A percentile compares a stretch with the other conserved stretches of the same genome.
These are phyloP conservation scores for Raffaelea arxii DNA, from an alignment of 2,329 filamentous ascomycete genomes.

Conservation along the genomic window DNA sequence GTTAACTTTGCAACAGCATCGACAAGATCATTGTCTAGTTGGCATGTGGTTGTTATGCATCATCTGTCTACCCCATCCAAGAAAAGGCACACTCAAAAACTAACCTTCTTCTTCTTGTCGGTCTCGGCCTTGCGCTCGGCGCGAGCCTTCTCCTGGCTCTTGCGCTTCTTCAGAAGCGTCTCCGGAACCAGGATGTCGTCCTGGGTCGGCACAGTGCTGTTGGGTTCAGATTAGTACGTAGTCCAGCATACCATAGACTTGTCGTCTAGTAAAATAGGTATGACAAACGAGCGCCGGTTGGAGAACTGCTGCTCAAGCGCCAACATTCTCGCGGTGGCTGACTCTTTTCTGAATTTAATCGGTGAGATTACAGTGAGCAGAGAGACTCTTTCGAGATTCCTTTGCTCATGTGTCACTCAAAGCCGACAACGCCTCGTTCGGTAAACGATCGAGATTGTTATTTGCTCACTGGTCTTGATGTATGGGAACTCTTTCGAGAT, in stretches of 20 bases:
- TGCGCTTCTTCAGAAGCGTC: slow-evolving; percentile 99
- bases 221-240: slow-evolving; percentile 67
- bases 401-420: slow-evolving; percentile 41
- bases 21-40: slow-evolving; percentile 77
- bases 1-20: slow-evolving; percentile 97
- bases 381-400: background rate
- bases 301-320: slow-evolving; percentile 88
- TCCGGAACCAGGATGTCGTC: slow-evolving; percentile 96
- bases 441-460: slow-evolving; percentile 37
- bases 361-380: slow-evolving; percentile 44
- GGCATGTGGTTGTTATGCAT: slow-evolving; percentile 82
- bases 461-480: slow-evolving; percentile 8
- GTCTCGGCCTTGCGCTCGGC: slow-evolving; percentile 72
- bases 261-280: too few relatives aligned
- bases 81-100: slow-evolving; percentile 21
- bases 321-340: slow-evolving; percentile 84
- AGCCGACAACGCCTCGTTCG: slow-evolving; percentile 65
- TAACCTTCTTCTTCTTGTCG: slow-evolving; percentile 82
- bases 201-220: slow-evolving; percentile 81
- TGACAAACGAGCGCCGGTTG: slow-evolving; percentile 65
- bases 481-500: slow-evolving; percentile 18
- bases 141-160: slow-evolving; percentile 98
- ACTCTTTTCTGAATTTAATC: slow-evolving; percentile 79
- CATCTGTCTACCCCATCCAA: slow-evolving; percentile 39
- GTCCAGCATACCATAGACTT: slow-evolving; percentile 54